phyloP scores from a whole-genome alignment of 1,139 yeast genomes.

The Hyphopichia pseudoburtonii region DNA sequence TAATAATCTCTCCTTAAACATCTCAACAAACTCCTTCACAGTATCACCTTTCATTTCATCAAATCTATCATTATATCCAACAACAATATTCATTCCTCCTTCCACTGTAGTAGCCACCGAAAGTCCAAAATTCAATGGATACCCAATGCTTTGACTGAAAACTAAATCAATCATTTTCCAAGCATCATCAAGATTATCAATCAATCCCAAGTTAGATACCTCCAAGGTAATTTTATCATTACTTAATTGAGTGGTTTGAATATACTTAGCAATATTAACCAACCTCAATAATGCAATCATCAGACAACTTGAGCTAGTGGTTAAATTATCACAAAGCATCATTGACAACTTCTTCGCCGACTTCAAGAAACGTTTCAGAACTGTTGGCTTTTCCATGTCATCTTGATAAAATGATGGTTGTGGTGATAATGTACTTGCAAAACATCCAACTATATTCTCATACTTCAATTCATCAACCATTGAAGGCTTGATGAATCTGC shows the following conservation, averaged over 20 bases:
- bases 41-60: slow-evolving; percentile 2
- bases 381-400: too few relatives aligned
- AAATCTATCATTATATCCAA: slow-evolving; percentile 17
- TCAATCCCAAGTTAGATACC: slow-evolving; percentile 29
- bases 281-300: too few relatives aligned
- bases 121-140: slow-evolving; percentile 18
- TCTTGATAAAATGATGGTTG: too few relatives aligned
- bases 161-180: slow-evolving; percentile 20
- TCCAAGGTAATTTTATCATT: slow-evolving; percentile 18
- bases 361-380: too few relatives aligned
- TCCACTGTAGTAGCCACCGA: slow-evolving; percentile 18
- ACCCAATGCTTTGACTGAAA: slow-evolving; percentile 28
- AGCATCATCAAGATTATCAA: slow-evolving; percentile 8
- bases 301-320: too few relatives aligned
- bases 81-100: slow-evolving; percentile 22
- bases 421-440: too few relatives aligned
- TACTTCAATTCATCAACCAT: too few relatives aligned
- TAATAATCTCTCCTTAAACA: not conserved
- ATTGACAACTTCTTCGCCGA: too few relatives aligned
- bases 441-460: too few relatives aligned
- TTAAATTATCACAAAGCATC: too few relatives aligned
- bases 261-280: too few relatives aligned
- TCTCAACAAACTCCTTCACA: not conserved
- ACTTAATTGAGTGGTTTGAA: too few relatives aligned
- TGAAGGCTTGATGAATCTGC: slow-evolving; percentile 25